Base-by-base conservation (phyloP, 371 early-diverging fungal genomes). In the Haplosporangium sp. region DNA sequence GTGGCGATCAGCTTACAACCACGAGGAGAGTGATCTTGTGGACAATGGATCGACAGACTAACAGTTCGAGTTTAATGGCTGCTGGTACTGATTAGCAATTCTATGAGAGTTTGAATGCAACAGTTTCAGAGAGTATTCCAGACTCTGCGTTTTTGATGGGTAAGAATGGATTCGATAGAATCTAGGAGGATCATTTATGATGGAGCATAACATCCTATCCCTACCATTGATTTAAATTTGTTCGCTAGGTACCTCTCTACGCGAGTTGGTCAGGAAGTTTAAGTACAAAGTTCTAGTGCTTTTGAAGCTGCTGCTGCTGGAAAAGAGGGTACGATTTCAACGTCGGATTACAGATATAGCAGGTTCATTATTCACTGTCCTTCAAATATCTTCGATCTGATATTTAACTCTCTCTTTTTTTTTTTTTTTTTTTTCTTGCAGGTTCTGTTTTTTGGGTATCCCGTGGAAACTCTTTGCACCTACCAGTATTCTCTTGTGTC, bases 381-480 rank as follows among this genome's bases (percentile, higher is more conserved):
- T 37, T 5, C 21, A 18, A 0, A 23, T 29, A 29, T 4, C 29
- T 29, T 29, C 29, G 29, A 29, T 29, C 29, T 29, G 29, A 29
- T 29, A 29, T 29, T 4, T 4, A 29, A 29, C 29, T 46, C 7
- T 55, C 18, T 8, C 10, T 16, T 36, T 16, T 48, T 8, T 41
- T 13, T 18, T 18, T 29, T 48, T 3, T 47, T 18, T 29, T 37
- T 37, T 36, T 13, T 16, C 36, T 1, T 9, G 1, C 76, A 93
- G 93, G 86, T 94, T 51, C 65, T 95, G 42, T 94, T 95, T 74
- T 94, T 92, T 81, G 94, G 94, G 7, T 91, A 91, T 47, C 90
- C 90, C 21, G 94, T 95, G 20, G 94, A 93, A 68, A 82, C 85
- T n/a, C 76, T 95, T 16, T 92, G 92, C 57, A 90, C 92, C 7